phyloP scores from a whole-genome alignment of 2,329 filamentous ascomycete species.

The Sporothrix brasiliensis region DNA sequence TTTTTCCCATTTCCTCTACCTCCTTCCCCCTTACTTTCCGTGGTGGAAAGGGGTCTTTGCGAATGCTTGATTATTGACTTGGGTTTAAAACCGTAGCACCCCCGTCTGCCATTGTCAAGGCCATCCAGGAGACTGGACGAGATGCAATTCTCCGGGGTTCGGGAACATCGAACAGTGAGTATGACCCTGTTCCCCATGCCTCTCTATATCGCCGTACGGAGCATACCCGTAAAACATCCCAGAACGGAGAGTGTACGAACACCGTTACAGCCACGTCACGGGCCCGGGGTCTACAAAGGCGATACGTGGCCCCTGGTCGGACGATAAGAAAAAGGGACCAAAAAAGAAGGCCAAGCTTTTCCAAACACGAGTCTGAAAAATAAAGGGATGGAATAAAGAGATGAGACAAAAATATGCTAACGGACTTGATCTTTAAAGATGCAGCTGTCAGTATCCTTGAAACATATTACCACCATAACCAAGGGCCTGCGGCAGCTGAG shows the following conservation, averaged over 20 bases:
- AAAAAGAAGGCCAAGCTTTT: slow-evolving; percentile 14
- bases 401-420: background rate
- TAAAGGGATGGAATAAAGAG: background rate
- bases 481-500: slow-evolving; percentile 35
- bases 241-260: slow-evolving; percentile 18
- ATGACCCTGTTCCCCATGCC: background rate
- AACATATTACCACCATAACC: slow-evolving; percentile 54
- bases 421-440: slow-evolving; percentile 50
- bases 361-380: slow-evolving; percentile 13
- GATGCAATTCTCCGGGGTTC: slow-evolving; percentile 93
- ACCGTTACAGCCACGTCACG: slow-evolving; percentile 21
- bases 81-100: slow-evolving; percentile 56
- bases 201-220: background rate
- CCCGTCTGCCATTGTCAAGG: slow-evolving; percentile 83
- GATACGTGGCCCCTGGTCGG: slow-evolving; percentile 3
- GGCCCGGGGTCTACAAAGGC: background rate
- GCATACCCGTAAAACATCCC: background rate
- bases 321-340: background rate
- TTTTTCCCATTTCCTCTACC: background rate
- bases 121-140: slow-evolving; percentile 85
- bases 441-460: slow-evolving; percentile 96
- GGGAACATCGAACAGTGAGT: slow-evolving; percentile 79
- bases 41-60: background rate
- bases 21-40: background rate
- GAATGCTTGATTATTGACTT: slow-evolving; percentile 22